Conservation (phyloP, 2,329 filamentous ascomycete species). For the Pseudocercospora musae region DNA sequence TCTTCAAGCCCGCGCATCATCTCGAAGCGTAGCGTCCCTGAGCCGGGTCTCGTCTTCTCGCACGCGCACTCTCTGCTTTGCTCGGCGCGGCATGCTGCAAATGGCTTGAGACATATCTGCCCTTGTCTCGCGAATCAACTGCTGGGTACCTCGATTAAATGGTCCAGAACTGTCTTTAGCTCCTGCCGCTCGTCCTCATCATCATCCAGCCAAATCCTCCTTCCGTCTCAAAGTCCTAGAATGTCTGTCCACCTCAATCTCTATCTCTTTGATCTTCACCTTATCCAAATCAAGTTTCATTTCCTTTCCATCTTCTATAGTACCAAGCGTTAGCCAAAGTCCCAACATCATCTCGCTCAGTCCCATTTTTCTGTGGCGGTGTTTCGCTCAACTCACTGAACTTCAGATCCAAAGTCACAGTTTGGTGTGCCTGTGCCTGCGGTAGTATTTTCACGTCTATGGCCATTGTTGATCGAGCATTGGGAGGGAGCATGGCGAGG, state of each 20-base stretch:
- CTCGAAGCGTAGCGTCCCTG: background rate
- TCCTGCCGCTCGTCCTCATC: background rate
- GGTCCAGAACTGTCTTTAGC: background rate
- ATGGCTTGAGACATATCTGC: background rate
- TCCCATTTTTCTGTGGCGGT: too few species aligned
- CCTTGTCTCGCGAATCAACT: background rate
- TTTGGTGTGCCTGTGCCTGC: conserved; percentile 64
- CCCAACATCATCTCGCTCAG: too few species aligned
- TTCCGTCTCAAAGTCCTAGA: conserved; percentile 77
- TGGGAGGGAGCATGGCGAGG: conserved; percentile 77
- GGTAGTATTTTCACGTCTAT: conserved; percentile 71
- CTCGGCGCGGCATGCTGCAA: background rate
- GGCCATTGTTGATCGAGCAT: conserved; percentile 70
- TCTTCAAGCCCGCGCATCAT: background rate
- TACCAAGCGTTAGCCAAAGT: background rate
- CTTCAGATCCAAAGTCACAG: conserved; percentile 69
- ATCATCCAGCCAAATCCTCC: conserved; percentile 63
- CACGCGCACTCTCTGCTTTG: background rate
- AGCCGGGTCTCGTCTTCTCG: background rate
- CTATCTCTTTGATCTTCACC: conserved; percentile 78
- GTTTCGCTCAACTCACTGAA: conserved; percentile 83
- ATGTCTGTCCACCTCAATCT: conserved; percentile 87
- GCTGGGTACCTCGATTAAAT: background rate
- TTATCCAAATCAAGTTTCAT: conserved; percentile 77
- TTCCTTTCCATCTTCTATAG: conserved; percentile 84